Base-by-base conservation (phyloP, 1,284 basidiomycete species). In the Wallemia hederae region DNA sequence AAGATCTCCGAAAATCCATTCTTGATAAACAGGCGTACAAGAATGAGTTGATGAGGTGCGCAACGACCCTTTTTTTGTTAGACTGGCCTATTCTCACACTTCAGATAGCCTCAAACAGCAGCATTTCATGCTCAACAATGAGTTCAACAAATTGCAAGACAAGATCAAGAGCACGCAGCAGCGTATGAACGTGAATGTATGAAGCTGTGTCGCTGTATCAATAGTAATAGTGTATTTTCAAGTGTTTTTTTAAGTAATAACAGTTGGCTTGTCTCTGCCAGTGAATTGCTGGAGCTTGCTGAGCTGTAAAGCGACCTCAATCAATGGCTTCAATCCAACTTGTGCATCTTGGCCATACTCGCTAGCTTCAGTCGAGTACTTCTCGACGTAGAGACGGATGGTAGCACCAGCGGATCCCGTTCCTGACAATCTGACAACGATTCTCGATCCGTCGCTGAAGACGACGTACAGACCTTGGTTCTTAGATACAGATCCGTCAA, bases 351-450 rank as follows among this genome's bases (percentile, higher is more conserved):
- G 75, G 60, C 70, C 75, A 68, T 91, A 83, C 73, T 88, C 89
- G 62, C 68, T 73, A 63, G 75, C 72, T 64, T 89, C 82, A 66
- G 85, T 83, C 60, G 88, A 80, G 73, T 98, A 99, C 56, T 58
- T 58, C 59, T 74, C 73, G 17, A 72, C 69, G 60, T 74, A 73
- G 33, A 73, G 62, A 26, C 72, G 64, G 62, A 73, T 72, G 19
- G 94, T 99, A 22, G 94, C 94, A 59, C 92, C 92, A 58, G 88
- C 83, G 65, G 83, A 88, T 22, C 92, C 92, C 0, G 94, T 99
- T 59, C 94, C 92, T 64, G 85, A 90, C 60, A 98, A 75, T 62
- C 94, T 80, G 78, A 96, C 97, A 63, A 98, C 88, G 65, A 98
- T 85, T 60, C 92, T 78, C 60, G 82, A 85, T 24, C 91, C 92